phyloP scores from a whole-genome alignment of 805 yeast genomes.

The Tetrapisispora taiwanensis region DNA sequence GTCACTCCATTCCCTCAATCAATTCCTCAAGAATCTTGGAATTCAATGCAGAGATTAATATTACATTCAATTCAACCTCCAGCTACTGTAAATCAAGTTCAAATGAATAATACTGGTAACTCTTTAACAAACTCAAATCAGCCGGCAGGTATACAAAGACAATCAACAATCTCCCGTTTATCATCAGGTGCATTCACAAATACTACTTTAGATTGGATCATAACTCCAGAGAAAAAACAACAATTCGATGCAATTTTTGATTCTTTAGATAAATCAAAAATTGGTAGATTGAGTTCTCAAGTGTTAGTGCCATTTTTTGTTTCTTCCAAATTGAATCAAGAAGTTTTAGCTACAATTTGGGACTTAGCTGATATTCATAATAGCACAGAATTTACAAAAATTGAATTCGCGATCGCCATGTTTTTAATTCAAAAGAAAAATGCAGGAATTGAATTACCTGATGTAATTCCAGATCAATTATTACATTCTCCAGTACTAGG shows the following conservation, averaged over 20 bases:
- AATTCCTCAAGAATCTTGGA: constrained; percentile 37
- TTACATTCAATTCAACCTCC: constrained; percentile 4
- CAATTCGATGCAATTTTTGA: constrained; percentile 77
- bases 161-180: constrained; percentile 26
- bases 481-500: constrained; percentile 31
- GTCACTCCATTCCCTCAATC: constrained; percentile 46
- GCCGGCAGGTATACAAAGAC: constrained; percentile 20
- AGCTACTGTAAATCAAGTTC: constrained; percentile 10
- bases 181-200: constrained; percentile 28
- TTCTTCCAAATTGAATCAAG: constrained; percentile 79
- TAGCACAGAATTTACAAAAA: constrained; percentile 66
- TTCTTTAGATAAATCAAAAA: constrained; percentile 54
- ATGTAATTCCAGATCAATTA: constrained; percentile 60
- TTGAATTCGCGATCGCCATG: constrained; percentile 90
- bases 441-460: constrained; percentile 70
- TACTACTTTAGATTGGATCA: constrained; percentile 50
- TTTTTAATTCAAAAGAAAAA: constrained; percentile 78
- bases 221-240: constrained; percentile 56
- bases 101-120: constrained; percentile 20
- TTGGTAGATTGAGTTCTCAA: constrained; percentile 59
- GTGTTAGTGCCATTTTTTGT: constrained; percentile 83
- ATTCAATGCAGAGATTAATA: constrained; percentile 16
- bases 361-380: constrained; percentile 86
- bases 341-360: constrained; percentile 83
- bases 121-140: constrained; percentile 12